Evolutionary conservation across 2,329 filamentous ascomycete species (phyloP).

Genomic region (Colletotrichum sansevieriae): DNA sequence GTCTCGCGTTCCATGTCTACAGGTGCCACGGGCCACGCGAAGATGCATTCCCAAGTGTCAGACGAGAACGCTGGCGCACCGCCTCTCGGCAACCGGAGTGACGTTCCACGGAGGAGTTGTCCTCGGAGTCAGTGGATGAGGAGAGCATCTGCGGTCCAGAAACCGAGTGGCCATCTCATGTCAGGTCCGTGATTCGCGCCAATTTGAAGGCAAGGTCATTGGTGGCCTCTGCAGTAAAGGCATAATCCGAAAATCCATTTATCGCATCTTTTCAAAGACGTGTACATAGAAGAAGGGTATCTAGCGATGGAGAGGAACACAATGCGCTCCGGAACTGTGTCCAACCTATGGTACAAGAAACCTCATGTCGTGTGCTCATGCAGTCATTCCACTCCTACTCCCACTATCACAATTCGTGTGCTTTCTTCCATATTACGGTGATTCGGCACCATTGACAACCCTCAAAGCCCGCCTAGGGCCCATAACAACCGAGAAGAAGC

Average conservation of each 20-base stretch:
- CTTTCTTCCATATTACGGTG: conserved; percentile 45
- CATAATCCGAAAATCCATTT: too few species aligned
- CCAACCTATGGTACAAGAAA: neutral
- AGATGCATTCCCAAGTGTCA: neutral
- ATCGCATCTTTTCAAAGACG: neutral
- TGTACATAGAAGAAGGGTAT: conserved; percentile 38
- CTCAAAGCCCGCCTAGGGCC: conserved; percentile 76
- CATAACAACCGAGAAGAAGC: conserved; percentile 77
- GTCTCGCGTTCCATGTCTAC: conserved; percentile 1
- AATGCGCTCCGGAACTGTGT: neutral
- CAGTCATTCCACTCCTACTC: neutral
- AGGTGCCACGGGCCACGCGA: neutral
- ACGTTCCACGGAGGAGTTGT: conserved; percentile 14
- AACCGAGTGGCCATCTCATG: neutral
- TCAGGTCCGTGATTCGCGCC: neutral
- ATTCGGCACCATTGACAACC: conserved; percentile 70
- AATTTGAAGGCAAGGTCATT: too few species aligned
- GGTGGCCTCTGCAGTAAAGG: too few species aligned
- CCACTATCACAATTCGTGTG: neutral
- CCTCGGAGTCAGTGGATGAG: neutral
- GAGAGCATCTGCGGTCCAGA: too few species aligned
- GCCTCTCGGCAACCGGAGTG: conserved; percentile 4
- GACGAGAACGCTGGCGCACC: neutral
- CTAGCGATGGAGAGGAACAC: conserved; percentile 31
- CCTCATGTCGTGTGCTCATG: conserved; percentile 33